phyloP scores from a whole-genome alignment of 108 stramenopile species.

The Skeletonema tropicum region DNA sequence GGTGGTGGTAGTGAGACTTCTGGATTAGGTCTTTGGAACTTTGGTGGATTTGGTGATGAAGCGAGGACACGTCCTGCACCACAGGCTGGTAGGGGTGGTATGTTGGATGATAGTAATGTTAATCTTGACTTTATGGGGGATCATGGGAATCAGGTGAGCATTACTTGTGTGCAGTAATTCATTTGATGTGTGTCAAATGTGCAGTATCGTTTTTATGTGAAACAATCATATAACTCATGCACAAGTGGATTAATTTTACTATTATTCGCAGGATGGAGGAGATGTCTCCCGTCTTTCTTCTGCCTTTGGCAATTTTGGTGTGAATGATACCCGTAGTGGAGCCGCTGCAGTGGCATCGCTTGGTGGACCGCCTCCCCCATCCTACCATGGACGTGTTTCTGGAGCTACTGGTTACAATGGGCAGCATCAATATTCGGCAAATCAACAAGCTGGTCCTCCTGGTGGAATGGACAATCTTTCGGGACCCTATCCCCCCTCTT shows the following conservation, averaged over 20 bases:
- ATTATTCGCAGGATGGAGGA: not conserved
- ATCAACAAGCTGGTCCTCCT: slow-evolving; percentile 1
- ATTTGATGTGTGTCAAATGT: not conserved
- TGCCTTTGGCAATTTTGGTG: slow-evolving; percentile 28
- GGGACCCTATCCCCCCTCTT: slow-evolving; percentile 30
- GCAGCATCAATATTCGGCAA: not conserved
- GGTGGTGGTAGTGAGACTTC: slow-evolving; percentile 43
- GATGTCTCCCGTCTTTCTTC: slow-evolving; percentile 20
- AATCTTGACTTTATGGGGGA: slow-evolving; percentile 7
- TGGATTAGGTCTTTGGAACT: slow-evolving; percentile 39
- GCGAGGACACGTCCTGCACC: slow-evolving; percentile 30
- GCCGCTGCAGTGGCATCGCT: not conserved
- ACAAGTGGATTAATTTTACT: not conserved
- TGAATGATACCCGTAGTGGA: not conserved
- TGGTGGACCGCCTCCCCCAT: slow-evolving; percentile 2
- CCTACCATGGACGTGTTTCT: slow-evolving; percentile 1
- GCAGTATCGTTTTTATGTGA: not conserved
- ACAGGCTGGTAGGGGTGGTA: not conserved
- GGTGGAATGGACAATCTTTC: slow-evolving; percentile 6
- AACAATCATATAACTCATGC: not conserved
- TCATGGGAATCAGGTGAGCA: not conserved
- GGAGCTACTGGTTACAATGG: not conserved
- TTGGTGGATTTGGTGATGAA: slow-evolving; percentile 53
- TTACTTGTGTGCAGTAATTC: not conserved
- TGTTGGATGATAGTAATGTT: slow-evolving; percentile 1